A percentile compares a stretch with the other conserved stretches of the same genome.
These are phyloP conservation scores for Xylaria sp. DNA, from an alignment of 2,329 filamentous ascomycete species.

Conservation along the genomic window DNA sequence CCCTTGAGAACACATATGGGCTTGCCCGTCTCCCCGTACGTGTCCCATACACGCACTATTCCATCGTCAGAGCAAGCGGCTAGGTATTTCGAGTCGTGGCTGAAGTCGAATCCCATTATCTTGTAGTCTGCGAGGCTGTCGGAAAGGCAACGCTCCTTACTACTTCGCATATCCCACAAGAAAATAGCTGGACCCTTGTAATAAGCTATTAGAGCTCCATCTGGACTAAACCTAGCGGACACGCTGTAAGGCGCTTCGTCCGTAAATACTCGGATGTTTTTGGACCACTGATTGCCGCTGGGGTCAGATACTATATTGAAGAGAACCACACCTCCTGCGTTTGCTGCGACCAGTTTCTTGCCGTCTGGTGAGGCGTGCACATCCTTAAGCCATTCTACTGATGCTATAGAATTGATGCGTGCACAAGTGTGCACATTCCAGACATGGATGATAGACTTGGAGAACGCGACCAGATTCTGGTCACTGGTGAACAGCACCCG, in stretches of 20 bases:
- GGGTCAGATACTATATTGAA: not conserved
- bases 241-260: not conserved
- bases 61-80: not conserved
- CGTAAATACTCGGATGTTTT: not conserved
- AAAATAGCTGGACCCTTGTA: not conserved
- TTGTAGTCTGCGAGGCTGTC: not conserved
- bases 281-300: not conserved
- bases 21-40: not conserved
- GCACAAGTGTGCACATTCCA: not conserved
- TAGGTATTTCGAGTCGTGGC: not conserved
- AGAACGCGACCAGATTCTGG: not conserved
- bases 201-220: not conserved
- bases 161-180: not conserved
- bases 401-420: not conserved
- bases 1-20: too few relatives aligned
- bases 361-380: not conserved
- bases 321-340: not conserved
- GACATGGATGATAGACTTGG: not conserved
- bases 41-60: not conserved
- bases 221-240: not conserved
- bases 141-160: not conserved
- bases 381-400: not conserved
- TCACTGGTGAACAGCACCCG: not conserved
- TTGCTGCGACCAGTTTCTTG: not conserved
- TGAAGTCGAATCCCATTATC: not conserved